A percentile compares a stretch with the other conserved stretches of the same genome.
phyloP scores from a whole-genome alignment of 2,329 filamentous ascomycete species.

The Nakataea oryzae region DNA sequence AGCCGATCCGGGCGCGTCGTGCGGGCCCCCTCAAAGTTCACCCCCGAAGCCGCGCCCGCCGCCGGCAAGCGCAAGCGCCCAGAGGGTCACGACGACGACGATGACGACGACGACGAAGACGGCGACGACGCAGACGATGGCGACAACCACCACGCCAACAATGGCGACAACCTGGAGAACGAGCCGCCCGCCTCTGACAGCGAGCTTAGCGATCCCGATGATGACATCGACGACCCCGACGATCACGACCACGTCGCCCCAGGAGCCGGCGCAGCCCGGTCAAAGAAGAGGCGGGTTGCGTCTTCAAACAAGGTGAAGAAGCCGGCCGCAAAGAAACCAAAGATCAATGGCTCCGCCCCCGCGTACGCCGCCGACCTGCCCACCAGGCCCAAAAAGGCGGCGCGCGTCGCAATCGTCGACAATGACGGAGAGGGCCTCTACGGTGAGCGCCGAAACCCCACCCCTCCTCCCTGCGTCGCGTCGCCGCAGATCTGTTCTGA shows the following conservation, averaged over 20 bases:
- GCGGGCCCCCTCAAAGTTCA: constrained; percentile 48
- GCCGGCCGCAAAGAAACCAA: constrained; percentile 53
- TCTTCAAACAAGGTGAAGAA: constrained; percentile 36
- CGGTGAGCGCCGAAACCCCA: constrained; percentile 26
- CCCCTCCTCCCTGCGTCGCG: not conserved
- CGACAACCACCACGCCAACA: not conserved
- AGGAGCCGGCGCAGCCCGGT: constrained; percentile 14
- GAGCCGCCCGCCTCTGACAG: constrained; percentile 25
- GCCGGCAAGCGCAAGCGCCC: constrained; percentile 44
- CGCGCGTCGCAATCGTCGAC: constrained; percentile 38
- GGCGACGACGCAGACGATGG: constrained; percentile 24
- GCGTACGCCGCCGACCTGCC: constrained; percentile 32
- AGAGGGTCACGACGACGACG: constrained; percentile 34
- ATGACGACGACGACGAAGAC: constrained; percentile 24
- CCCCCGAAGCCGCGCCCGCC: constrained; percentile 36
- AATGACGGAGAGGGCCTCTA: constrained; percentile 44
- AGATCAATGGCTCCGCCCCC: constrained; percentile 44
- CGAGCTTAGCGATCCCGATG: constrained; percentile 23
- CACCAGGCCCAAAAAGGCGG: constrained; percentile 45
- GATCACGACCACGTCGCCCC: constrained; percentile 31
- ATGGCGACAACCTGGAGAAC: constrained; percentile 26
- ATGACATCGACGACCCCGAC: constrained; percentile 24
- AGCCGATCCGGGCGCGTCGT: constrained; percentile 62
- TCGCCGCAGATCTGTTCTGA: not conserved
- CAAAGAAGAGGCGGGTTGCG: constrained; percentile 28